Percentiles rank a stretch among this genome's conserved stretches.
These are phyloP conservation scores for Aspergillus sp. DNA, from an alignment of 2,329 filamentous ascomycete species.

Conservation along the genomic window DNA sequence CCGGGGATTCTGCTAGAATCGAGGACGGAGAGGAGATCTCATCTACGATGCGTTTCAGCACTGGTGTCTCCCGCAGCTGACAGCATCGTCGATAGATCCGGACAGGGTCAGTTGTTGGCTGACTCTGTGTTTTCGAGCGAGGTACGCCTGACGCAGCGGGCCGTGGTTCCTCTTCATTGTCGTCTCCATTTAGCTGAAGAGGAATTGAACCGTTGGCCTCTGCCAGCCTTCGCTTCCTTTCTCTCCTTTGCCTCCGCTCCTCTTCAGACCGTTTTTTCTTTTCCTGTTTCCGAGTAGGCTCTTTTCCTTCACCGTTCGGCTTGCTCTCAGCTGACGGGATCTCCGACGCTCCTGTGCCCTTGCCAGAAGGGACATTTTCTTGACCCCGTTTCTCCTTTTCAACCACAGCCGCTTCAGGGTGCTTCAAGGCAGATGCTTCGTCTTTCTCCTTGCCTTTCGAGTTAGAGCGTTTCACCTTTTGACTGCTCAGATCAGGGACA, in stretches of 20 bases:
- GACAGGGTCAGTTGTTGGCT: conserved; percentile 84
- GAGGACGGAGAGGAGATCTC: conserved; percentile 74
- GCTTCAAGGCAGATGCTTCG: conserved; percentile 72
- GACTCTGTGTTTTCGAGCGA: conserved; percentile 56
- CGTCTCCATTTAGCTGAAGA: conserved; percentile 74
- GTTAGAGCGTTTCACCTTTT: conserved; percentile 40
- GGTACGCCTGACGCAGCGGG: conserved; percentile 27
- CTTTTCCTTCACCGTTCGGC: conserved; percentile 28
- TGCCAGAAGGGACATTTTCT: conserved; percentile 15
- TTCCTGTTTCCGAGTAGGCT: conserved; percentile 74
- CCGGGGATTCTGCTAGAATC: conserved; percentile 60
- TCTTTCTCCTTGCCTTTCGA: conserved; percentile 64
- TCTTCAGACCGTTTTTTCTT: conserved; percentile 96
- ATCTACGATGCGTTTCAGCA: conserved; percentile 86
- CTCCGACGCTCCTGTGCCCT: conserved; percentile 8
- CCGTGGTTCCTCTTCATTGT: conserved; percentile 55
- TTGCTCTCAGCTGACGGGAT: conserved; percentile 26
- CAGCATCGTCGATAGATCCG: conserved; percentile 94
- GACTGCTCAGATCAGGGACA: conserved; percentile 23
- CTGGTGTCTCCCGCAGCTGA: conserved; percentile 86
- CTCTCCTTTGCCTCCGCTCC: conserved; percentile 86
- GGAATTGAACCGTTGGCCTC: conserved; percentile 85
- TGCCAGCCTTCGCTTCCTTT: conserved; percentile 78
- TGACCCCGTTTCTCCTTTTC: conserved; percentile 55
- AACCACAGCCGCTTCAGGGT: conserved; percentile 53